These are phyloP conservation scores for Aspergillus sclerotialis DNA, from an alignment of 2,329 filamentous ascomycete genomes.

Conservation along the genomic window DNA sequence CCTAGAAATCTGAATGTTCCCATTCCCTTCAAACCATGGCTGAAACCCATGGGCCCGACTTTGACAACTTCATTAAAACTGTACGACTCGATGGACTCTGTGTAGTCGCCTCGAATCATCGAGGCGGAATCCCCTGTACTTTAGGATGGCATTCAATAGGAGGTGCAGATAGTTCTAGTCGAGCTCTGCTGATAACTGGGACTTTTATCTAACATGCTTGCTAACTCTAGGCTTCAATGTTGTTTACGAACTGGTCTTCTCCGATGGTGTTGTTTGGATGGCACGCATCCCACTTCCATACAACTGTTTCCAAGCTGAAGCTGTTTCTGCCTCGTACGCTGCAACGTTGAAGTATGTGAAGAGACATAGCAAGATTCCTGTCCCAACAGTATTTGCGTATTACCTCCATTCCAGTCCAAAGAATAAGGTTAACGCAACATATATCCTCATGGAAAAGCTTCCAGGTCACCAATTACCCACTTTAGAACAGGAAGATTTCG, in stretches of 20 bases:
- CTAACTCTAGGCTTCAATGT: background rate
- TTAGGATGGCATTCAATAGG: background rate
- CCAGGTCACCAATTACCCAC: background rate
- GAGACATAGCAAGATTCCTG: background rate
- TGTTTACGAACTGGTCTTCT: background rate
- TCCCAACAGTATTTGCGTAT: background rate
- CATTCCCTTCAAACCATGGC: too few species aligned
- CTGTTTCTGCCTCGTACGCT: background rate
- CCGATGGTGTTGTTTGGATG: background rate
- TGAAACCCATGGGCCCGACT: too few species aligned
- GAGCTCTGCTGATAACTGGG: background rate
- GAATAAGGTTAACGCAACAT: background rate
- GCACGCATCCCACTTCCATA: background rate
- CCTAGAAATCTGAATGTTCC: too few species aligned
- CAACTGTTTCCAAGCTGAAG: background rate
- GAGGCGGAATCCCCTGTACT: background rate
- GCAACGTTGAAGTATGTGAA: background rate
- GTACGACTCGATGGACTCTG: background rate
- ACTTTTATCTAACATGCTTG: background rate
- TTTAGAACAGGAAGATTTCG: background rate
- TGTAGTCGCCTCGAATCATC: background rate
- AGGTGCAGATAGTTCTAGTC: too few species aligned
- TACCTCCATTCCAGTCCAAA: background rate
- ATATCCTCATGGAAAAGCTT: background rate
- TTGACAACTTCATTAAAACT: conserved; percentile 1